Evolutionary conservation across 176 grass and related monocot species (phyloP).

Genomic region (Aechmea fasciata): DNA sequence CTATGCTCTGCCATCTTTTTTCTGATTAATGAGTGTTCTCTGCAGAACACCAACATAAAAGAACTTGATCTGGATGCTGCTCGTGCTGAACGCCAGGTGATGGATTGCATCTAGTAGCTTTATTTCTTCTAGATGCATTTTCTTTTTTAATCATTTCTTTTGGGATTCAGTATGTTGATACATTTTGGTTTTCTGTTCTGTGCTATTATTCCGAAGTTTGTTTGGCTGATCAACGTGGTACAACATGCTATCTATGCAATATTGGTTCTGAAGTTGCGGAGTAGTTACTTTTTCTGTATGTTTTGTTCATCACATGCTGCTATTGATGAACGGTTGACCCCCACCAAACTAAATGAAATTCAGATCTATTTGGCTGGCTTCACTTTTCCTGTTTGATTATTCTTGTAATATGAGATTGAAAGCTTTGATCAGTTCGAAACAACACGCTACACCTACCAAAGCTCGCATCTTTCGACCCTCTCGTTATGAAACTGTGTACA

Average conservation of each 20-base stretch:
- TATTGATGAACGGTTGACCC: too few species aligned
- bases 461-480: too few species aligned
- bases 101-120: background rate
- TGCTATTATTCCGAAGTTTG: background rate
- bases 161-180: background rate
- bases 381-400: too few species aligned
- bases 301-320: too few species aligned
- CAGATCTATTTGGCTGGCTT: too few species aligned
- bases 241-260: background rate
- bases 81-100: conserved; percentile 73
- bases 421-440: too few species aligned
- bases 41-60: conserved; percentile 52
- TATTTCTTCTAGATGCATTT: background rate
- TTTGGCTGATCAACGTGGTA: too few species aligned
- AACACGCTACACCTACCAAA: too few species aligned
- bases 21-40: conserved; percentile 20
- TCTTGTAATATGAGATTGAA: too few species aligned
- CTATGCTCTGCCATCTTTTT: background rate
- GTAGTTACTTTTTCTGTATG: too few species aligned
- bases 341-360: too few species aligned
- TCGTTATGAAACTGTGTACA: background rate
- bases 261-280: background rate
- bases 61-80: conserved; percentile 81
- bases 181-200: background rate
- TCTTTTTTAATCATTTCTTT: conserved; percentile 1